phyloP scores from a whole-genome alignment of 805 yeast species.

The Kodamaea kakaduensis region DNA sequence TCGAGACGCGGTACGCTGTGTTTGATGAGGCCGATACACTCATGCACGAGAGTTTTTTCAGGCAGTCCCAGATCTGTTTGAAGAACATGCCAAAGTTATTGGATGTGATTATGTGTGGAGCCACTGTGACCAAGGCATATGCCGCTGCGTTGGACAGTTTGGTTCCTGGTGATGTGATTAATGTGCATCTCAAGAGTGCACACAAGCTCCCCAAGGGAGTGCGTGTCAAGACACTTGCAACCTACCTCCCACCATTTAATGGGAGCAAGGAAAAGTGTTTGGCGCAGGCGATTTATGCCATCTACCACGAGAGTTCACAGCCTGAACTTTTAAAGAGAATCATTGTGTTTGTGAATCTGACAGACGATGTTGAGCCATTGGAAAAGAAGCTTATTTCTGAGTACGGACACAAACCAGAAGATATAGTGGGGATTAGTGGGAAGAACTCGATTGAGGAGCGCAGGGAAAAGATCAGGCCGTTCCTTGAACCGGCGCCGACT shows the following conservation, averaged over 20 bases:
- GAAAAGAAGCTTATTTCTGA: conserved; percentile 48
- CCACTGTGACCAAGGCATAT: conserved; percentile 82
- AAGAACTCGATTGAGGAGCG: conserved; percentile 61
- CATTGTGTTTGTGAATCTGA: conserved; percentile 79
- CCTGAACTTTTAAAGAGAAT: conserved; percentile 71
- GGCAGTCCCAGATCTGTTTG: conserved; percentile 57
- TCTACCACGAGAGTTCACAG: conserved; percentile 80
- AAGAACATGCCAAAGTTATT: conserved; percentile 48
- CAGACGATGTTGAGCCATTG: conserved; percentile 56
- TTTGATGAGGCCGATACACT: conserved; percentile 94
- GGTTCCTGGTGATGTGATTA: conserved; percentile 55
- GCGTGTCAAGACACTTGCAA: conserved; percentile 71
- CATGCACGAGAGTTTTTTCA: conserved; percentile 74
- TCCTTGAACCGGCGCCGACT: conserved; percentile 56
- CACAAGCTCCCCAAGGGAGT: conserved; percentile 81
- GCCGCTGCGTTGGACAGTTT: conserved; percentile 53
- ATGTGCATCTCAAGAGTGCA: conserved; percentile 73
- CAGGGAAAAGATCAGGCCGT: conserved; percentile 50
- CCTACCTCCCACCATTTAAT: conserved; percentile 71
- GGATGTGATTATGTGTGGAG: conserved; percentile 76
- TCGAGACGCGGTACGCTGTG: conserved; percentile 55
- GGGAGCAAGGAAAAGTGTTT: conserved; percentile 81
- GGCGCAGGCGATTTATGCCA: conserved; percentile 85
- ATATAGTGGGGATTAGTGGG: conserved; percentile 65
- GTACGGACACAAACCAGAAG: conserved; percentile 34